phyloP scores from a whole-genome alignment of 495 filamentous ascomycete species.

The Aspergillus incahuasiensis region DNA sequence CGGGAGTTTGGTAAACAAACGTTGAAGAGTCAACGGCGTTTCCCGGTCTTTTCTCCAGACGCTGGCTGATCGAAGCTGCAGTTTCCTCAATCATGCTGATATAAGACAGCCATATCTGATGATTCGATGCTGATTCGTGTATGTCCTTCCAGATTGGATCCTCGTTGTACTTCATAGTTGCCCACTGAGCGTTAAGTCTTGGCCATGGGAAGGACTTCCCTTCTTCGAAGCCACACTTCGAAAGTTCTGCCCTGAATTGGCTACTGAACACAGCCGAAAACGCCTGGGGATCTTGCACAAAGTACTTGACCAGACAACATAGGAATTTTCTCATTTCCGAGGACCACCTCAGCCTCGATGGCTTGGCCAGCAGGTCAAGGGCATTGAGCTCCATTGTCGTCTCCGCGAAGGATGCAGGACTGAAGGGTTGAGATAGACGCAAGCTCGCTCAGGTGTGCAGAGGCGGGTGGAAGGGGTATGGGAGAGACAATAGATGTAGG shows the following conservation, averaged over 20 bases:
- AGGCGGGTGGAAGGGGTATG: too few relatives aligned
- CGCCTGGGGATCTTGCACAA: neutral
- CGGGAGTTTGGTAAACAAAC: neutral
- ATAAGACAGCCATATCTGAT: constrained; percentile 16
- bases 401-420: too few relatives aligned
- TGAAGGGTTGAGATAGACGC: neutral
- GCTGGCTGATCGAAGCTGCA: constrained; percentile 12
- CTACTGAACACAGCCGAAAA: constrained; percentile 24
- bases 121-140: constrained; percentile 18
- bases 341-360: neutral
- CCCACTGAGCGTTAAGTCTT: constrained; percentile 23
- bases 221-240: constrained; percentile 16
- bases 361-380: neutral
- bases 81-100: constrained; percentile 18
- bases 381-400: neutral
- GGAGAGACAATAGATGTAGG: too few relatives aligned
- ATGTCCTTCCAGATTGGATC: constrained; percentile 26
- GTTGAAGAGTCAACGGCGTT: constrained; percentile 17
- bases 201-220: neutral
- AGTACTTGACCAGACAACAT: constrained; percentile 23
- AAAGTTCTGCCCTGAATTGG: constrained; percentile 17
- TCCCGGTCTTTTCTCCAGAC: constrained; percentile 7
- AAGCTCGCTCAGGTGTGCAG: too few relatives aligned
- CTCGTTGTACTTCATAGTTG: constrained; percentile 7
- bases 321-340: neutral